phyloP scores from a whole-genome alignment of 495 filamentous ascomycete genomes.

The Neurospora hispaniola region DNA sequence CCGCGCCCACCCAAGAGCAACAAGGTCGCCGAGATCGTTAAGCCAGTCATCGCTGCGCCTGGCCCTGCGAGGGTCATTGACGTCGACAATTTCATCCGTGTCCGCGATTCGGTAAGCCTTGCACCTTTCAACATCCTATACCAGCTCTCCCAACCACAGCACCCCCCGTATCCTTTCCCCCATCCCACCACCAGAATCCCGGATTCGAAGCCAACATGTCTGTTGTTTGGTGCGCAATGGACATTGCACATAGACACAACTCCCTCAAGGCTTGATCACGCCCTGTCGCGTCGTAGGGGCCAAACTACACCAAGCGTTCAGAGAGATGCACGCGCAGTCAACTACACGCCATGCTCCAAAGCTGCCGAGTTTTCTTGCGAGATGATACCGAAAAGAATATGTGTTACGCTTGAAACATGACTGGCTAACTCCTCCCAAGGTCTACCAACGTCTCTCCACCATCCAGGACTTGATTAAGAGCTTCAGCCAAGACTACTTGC shows the following conservation, averaged over 20 bases:
- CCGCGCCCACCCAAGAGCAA: constrained; percentile 30
- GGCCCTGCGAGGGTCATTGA: constrained; percentile 31
- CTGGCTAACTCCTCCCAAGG: constrained; percentile 38
- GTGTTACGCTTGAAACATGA: neutral
- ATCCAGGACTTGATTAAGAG: constrained; percentile 64
- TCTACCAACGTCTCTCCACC: constrained; percentile 60
- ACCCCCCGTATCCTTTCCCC: neutral
- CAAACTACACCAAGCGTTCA: neutral
- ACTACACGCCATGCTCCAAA: neutral
- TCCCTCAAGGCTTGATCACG: neutral
- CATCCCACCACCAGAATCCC: neutral
- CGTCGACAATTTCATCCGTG: constrained; percentile 37
- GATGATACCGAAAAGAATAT: neutral
- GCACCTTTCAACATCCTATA: constrained; percentile 3
- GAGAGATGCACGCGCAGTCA: neutral
- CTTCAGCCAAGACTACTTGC: constrained; percentile 67
- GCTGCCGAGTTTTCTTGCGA: neutral
- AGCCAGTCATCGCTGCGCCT: constrained; percentile 17
- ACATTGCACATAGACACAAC: neutral
- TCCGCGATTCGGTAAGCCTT: constrained; percentile 40
- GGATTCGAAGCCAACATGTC: neutral
- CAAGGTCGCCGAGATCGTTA: constrained; percentile 32
- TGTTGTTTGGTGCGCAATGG: neutral
- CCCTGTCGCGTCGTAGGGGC: neutral
- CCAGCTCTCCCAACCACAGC: constrained; percentile 5